Base-by-base conservation (phyloP, 192 early-diverging fungal genomes). In the Coemansia sp. region DNA sequence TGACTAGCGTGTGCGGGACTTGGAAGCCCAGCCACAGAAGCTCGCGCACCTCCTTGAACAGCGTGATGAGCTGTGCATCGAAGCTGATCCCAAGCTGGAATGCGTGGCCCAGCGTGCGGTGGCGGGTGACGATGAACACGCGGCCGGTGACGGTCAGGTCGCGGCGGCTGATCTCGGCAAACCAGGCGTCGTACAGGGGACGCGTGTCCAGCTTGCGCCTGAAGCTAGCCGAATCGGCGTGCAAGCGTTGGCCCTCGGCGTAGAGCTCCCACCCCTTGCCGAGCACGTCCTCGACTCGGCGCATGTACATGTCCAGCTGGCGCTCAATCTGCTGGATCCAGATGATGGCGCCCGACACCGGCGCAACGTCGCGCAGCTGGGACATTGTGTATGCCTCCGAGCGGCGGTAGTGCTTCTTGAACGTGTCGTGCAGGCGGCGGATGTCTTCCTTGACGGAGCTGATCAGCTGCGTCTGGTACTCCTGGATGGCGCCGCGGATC, bases 21-120 rank as follows among this genome's bases (percentile, higher is more conserved):
- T 84, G 87, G 76, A 90, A 98, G 26, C 91, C 87, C 14, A 98
- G 79, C 93, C 92, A 97, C n/a, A 92, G 55, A 58, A 99, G 72
- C 65, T 98, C 92, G 28, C 95, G 84, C 25, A 99, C 95, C 71
- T 99, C 97, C 74, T 99, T 99, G 79, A 98, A 99, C 45, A 99
- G 72, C 1, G 93, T 89, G 47, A 99, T 92, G 50, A 93, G 84
- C 64, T 94, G 90, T 1, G 81, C 72, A 55, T 99, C 96, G 71
- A 98, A 99, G 60, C 92, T 95, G 51, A 99, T 83, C 42, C 80
- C 81, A 7, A 99, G 80, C 59, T 91, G 87, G 25, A 91, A 78
- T 9, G 80, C 45, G 48, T 85, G 80, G 17, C 81, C 84, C 24
- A 82, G 78, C 0, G 90, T 86, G 29, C 94, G 83, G 41, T 87